Base-by-base conservation (phyloP, 2,329 filamentous ascomycete genomes). In the Ceratocystis cacaofunesta region DNA sequence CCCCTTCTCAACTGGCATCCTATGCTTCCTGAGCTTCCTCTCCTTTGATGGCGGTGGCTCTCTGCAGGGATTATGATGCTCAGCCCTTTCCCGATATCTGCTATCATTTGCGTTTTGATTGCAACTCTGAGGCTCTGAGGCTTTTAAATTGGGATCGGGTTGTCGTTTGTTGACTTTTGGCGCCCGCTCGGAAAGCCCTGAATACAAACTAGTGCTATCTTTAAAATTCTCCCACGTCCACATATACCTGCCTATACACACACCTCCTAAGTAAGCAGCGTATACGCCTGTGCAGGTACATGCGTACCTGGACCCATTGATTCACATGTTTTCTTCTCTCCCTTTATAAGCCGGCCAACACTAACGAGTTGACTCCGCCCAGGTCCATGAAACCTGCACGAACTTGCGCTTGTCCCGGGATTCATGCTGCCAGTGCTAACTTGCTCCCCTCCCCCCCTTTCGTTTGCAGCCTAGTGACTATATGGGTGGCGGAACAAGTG, bases 71-170 rank as follows among this genome's bases (percentile, higher is more conserved):
- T 61, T 30, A 43, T 60, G 52, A 60, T 63, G 60, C 63, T 61
- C 60, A 67, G 60, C 10, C 36, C 10, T 41, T 8, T 41, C 36
- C 36, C 10, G 10, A 4, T 41, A 12, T 4, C 10, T 41, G 36
- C 36, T 41, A 41, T 41, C 36, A 41, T 4, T 41, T 41, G 36
- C 4, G 15, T 63, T 61, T 22, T 36, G n/a, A 55, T 52, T 65
- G 52, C 63, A 52, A 67, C 63, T 43, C 58, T 64, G 65, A 67
- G 65, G 65, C 62, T 67, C 62, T 64, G 65, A 67, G 65, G 65
- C 62, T 67, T 67, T 67, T 67, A 62, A 43, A 30, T 25, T 44
- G 28, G 30, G 43, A 46, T 50, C 5, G 61, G 19, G 61, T 28
- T 28, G 19, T 50, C 19, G 25, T 43, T 15, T 17, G 25, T n/a